Base-by-base conservation (phyloP, 1,284 basidiomycete species). In the Cerrena zonata region DNA sequence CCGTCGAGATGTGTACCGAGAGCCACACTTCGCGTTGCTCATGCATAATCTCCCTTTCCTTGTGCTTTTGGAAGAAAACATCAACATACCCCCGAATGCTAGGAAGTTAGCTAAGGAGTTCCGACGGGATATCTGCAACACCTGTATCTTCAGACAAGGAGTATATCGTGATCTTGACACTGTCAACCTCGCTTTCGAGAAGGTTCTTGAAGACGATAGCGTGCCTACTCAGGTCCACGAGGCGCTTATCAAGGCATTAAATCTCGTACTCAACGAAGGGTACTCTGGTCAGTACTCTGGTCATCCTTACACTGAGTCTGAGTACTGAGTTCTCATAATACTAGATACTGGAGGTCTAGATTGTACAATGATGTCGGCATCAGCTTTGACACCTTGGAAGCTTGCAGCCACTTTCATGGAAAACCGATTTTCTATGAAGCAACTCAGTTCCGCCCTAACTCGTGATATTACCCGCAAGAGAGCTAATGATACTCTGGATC, bases 341-440 rank as follows among this genome's bases (percentile, higher is more conserved):
- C 44, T 26, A 26, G 44, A 46, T n/a, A 26, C 26, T 12, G 26
- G 23, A 66, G 61, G 68, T 78, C n/a, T 34, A 15, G 30, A 34
- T 15, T 34, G 15, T 34, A 34, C 30, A 7, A 7, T 34, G 7
- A 34, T 34, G 30, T 34, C 76, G 4, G 79, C 79, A 0, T 80
- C 77, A 21, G 70, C 84, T 36, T 72, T 90, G 22, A 89, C 84
- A 54, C 88, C 87, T 0, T 91, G 88, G 86, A 86, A 86, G 60
- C 78, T 90, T 30, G 80, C 84, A 15, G 85, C 84, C 2, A 89
- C 89, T 0, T 82, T 84, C 1, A 82, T 89, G 49, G 83, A 89
- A 58, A 76, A 89, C 53, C 83, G 88, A 48, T 78, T 90, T 39
- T 78, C 83, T 25, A 71, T 89, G 49, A 78, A 84, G 60, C 84